Percentiles rank a stretch among this genome's conserved stretches.
Evolutionary conservation across 2,329 filamentous ascomycete species (phyloP).

Genomic region (Aspergillus sp.): DNA sequence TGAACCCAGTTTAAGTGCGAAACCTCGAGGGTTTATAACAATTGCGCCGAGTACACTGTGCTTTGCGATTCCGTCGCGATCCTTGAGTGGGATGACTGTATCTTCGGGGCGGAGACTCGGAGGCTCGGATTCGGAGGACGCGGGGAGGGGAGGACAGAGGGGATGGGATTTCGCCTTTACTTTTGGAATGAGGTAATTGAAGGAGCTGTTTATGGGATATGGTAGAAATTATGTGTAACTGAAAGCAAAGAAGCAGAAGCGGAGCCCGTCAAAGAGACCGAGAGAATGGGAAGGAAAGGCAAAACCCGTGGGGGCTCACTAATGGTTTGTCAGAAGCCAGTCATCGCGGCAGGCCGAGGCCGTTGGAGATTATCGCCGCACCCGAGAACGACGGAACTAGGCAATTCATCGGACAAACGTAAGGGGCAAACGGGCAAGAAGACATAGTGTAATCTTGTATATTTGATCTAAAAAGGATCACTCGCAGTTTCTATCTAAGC

Average conservation of each 20-base stretch:
- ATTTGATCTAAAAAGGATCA: background rate
- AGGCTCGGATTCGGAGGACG: constrained; percentile 7
- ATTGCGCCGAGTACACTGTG: background rate
- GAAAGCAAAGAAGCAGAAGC: background rate
- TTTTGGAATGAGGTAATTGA: background rate
- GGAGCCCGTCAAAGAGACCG: background rate
- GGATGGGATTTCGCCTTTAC: background rate
- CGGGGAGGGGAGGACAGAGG: background rate
- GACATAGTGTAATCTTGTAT: background rate
- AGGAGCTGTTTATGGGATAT: background rate
- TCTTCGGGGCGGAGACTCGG: constrained; percentile 6
- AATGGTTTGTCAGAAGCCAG: constrained; percentile 24
- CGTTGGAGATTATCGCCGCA: background rate
- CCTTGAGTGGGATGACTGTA: background rate
- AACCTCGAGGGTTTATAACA: background rate
- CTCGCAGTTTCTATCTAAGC: background rate
- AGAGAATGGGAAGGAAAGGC: constrained; percentile 10
- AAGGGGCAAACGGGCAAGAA: background rate
- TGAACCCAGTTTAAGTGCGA: background rate
- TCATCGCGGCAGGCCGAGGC: constrained; percentile 16
- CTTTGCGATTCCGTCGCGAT: background rate
- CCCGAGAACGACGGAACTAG: background rate
- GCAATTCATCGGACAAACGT: background rate
- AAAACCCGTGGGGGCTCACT: constrained; percentile 13
- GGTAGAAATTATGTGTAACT: background rate